These are phyloP conservation scores for Lachancea dasiensis DNA, from an alignment of 805 yeast genomes.

Conservation along the genomic window DNA sequence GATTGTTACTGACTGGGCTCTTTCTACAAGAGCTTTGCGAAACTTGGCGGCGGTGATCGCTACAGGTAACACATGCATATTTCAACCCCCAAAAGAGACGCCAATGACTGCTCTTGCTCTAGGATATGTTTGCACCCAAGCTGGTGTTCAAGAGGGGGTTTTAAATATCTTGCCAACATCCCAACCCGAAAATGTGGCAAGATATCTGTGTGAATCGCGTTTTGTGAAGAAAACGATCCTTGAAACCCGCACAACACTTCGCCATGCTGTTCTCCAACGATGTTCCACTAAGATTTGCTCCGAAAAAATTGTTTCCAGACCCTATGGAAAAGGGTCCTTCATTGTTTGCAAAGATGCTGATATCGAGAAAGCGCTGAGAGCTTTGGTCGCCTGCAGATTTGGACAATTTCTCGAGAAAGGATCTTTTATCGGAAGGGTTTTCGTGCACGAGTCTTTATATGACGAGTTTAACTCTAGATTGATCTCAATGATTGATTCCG, in stretches of 20 bases:
- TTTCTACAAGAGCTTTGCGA: constrained; percentile 69
- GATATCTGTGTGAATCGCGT: constrained; percentile 51
- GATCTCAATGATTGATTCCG: constrained; percentile 36
- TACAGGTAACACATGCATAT: constrained; percentile 71
- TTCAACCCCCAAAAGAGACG: constrained; percentile 74
- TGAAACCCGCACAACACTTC: too few species aligned
- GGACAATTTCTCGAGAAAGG: too few species aligned
- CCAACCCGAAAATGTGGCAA: constrained; percentile 43
- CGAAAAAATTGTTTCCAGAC: constrained; percentile 66
- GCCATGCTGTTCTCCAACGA: too few species aligned
- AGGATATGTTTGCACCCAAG: constrained; percentile 52
- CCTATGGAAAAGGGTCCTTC: constrained; percentile 80
- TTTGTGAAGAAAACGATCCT: too few species aligned
- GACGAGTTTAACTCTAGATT: too few species aligned
- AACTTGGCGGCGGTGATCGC: constrained; percentile 74
- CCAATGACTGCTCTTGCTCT: constrained; percentile 69
- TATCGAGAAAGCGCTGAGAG: constrained; percentile 58
- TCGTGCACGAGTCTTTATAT: too few species aligned
- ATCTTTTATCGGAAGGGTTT: too few species aligned
- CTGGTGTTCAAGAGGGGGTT: constrained; percentile 69
- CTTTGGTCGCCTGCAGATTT: constrained; percentile 50
- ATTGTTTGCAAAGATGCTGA: constrained; percentile 71
- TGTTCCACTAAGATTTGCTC: constrained; percentile 52
- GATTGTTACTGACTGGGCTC: constrained; percentile 78
- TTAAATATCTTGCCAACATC: constrained; percentile 51